Evolutionary conservation across 176 grass and related monocot species (phyloP).

Genomic region (Aegilops longissima): DNA sequence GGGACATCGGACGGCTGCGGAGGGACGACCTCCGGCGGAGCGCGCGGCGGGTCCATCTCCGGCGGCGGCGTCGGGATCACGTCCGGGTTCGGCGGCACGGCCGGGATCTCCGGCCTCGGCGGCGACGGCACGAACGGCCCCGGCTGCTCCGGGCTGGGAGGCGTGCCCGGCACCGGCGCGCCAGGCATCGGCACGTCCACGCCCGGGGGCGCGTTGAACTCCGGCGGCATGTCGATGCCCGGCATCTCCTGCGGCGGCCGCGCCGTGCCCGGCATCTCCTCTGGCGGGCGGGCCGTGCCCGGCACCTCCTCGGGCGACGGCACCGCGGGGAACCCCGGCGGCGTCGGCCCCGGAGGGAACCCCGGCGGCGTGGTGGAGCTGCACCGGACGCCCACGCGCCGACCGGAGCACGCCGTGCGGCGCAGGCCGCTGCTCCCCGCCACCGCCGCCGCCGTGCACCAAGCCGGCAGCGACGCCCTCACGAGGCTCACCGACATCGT

Average conservation of each 20-base stretch:
- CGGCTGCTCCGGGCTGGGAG: conserved; percentile 51
- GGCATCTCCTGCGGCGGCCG: conserved; percentile 32
- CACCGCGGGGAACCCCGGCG: conserved; percentile 23
- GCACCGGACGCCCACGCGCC: conserved; percentile 3
- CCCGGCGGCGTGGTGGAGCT: conserved; percentile 18
- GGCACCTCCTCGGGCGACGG: conserved; percentile 2
- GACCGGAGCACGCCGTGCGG: not conserved
- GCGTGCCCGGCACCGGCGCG: conserved; percentile 11
- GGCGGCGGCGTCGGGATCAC: conserved; percentile 21
- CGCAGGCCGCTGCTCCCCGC: not conserved
- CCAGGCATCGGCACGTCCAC: conserved; percentile 36
- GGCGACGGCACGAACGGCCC: conserved; percentile 56
- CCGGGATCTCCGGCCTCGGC: conserved; percentile 52
- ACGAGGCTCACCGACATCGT: conserved; percentile 19
- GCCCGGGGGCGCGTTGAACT: conserved; percentile 45
- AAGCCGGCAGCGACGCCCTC: not conserved
- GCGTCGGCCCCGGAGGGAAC: conserved; percentile 6
- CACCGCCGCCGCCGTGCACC: not conserved
- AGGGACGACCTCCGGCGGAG: conserved; percentile 25
- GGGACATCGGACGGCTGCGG: conserved; percentile 28
- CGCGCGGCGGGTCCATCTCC: conserved; percentile 23
- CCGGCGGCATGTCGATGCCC: conserved; percentile 47
- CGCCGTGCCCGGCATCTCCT: conserved; percentile 21
- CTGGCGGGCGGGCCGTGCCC: not conserved
- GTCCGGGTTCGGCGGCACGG: conserved; percentile 45